Evolutionary conservation across 2,329 filamentous ascomycete genomes (phyloP).

Genomic region (Sclerotinia nivalis): DNA sequence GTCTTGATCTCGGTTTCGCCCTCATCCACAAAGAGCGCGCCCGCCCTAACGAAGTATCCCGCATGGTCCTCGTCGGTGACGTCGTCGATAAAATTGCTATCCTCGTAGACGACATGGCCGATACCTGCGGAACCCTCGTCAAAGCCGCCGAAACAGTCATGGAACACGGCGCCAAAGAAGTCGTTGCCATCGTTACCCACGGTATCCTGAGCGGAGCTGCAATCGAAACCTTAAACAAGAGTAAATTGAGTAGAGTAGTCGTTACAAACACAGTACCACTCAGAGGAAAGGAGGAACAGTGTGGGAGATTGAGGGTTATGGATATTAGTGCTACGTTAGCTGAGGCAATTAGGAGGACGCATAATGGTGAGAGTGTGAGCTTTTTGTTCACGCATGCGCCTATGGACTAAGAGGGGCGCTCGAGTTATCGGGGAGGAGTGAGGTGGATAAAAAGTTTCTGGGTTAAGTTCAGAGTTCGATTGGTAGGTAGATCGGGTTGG

Average conservation of each 20-base stretch:
- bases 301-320: conserved; percentile 82
- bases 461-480: too few relatives aligned
- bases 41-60: conserved; percentile 84
- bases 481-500: neutral
- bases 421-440: neutral
- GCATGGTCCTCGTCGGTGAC: conserved; percentile 95
- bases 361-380: conserved; percentile 67
- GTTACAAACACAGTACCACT: conserved; percentile 89
- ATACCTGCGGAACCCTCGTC: conserved; percentile 84
- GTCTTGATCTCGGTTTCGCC: conserved; percentile 85
- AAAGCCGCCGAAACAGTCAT: conserved; percentile 91
- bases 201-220: conserved; percentile 87
- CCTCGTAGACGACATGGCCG: conserved; percentile 96
- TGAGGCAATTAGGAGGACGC: conserved; percentile 69
- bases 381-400: conserved; percentile 70
- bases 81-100: conserved; percentile 91
- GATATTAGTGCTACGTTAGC: conserved; percentile 84
- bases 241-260: conserved; percentile 74
- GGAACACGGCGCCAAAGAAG: conserved; percentile 80
- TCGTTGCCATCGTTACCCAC: conserved; percentile 94
- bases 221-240: conserved; percentile 71
- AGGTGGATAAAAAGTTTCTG: neutral
- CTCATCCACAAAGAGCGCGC: conserved; percentile 97
- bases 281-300: conserved; percentile 75
- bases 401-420: conserved; percentile 42